phyloP scores from a whole-genome alignment of 331 rosid species.

The Erythrophleum ivorense region DNA sequence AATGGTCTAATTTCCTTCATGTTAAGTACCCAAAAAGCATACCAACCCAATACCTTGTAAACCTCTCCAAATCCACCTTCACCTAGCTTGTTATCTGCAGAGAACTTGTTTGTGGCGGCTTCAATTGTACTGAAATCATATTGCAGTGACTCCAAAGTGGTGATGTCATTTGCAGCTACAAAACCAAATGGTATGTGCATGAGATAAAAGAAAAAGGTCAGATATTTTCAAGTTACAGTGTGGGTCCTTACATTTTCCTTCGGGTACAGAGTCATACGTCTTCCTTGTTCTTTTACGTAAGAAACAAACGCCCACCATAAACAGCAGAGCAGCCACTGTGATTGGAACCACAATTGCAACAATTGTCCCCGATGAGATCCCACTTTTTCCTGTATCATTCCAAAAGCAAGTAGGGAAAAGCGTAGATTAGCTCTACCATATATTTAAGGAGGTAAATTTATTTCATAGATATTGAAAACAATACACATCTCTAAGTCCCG shows the following conservation, averaged over 20 bases:
- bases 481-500: no score
- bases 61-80: slow-evolving; percentile 17
- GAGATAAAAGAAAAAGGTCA: neutral
- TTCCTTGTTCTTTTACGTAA: slow-evolving; percentile 17
- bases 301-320: slow-evolving; percentile 32
- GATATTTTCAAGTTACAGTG: neutral
- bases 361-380: slow-evolving; percentile 31
- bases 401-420: neutral
- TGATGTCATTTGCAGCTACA: slow-evolving; percentile 25
- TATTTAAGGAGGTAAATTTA: neutral
- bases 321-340: slow-evolving; percentile 15
- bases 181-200: neutral
- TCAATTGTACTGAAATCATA: neutral
- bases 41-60: neutral
- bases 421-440: neutral
- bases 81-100: neutral
- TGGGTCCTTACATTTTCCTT: slow-evolving; percentile 30
- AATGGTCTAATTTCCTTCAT: neutral
- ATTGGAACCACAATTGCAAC: slow-evolving; percentile 40
- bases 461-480: neutral
- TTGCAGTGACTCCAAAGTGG: neutral
- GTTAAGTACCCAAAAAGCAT: neutral
- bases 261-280: slow-evolving; percentile 3
- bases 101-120: neutral
- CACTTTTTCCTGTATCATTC: slow-evolving; percentile 26